Evolutionary conservation across 2,329 filamentous ascomycete species (phyloP), one percentile per base, ranked within the genome.

Genomic region (Aspergillus clavatus): DNA sequence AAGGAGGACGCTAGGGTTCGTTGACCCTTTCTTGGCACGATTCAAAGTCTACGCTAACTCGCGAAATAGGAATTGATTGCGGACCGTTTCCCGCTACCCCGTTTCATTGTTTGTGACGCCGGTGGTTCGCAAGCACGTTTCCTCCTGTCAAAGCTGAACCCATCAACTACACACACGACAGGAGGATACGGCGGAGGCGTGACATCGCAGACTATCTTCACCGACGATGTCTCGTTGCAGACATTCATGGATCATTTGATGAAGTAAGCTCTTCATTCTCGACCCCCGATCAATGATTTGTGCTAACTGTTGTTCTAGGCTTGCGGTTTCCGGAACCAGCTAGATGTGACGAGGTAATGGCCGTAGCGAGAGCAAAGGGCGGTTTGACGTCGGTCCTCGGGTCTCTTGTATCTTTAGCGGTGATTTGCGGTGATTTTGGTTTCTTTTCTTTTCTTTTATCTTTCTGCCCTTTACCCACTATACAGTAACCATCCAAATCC

Each of bases 201-300:
- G 62, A 90, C 86, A 38, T 90, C 91, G 7, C 93, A 98, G 71
- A 98, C 93, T 4, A 98, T 98, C 60, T 98, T 98, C 73, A 98
- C 93, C 1, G 93, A 98, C 62, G 93, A 98, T 68, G 93, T 98
- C 43, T 96, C 89, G 43, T 74, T 98, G 64, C 91, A 97, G 71
- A 97, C 91, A 1, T 98, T 98, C 66, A 98, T 98, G 93, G 93
- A 98, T 62, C 90, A 97, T 72, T 75, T 98, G 66, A 98, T 98
- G 93, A 98, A 98, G 88, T 90, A 77, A 72, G 84, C 77, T 16
- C 7, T 14, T 10, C 24, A 19, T 7, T 5, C 2, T 28, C 19
- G 18, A 7, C 19, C 36, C 22, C 45, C 37, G 18, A 22, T 10
- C 11, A 29, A 29, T 40, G 16, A 29, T 35, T 8, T 23, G 35